phyloP scores from a whole-genome alignment of 495 filamentous ascomycete genomes.

The Penicilliopsis zonata region DNA sequence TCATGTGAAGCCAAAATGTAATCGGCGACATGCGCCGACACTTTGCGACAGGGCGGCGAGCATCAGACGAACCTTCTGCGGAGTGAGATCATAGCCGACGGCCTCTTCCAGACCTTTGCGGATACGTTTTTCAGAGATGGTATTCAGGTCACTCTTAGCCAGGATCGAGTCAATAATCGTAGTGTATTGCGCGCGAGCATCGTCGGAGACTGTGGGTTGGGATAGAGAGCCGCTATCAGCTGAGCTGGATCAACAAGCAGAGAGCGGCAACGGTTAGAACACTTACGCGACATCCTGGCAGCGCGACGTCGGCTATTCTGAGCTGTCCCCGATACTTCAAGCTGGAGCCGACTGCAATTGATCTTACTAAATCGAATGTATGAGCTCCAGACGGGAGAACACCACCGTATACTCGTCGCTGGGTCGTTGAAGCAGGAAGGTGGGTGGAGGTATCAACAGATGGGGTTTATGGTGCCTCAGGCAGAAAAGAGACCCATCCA shows the following conservation, averaged over 20 bases:
- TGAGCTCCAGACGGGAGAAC: neutral
- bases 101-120: conserved; percentile 70
- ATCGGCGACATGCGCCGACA: neutral
- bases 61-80: conserved; percentile 58
- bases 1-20: conserved; percentile 3
- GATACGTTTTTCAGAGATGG: conserved; percentile 86
- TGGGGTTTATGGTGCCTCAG: too few species aligned
- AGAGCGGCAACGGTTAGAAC: conserved; percentile 11
- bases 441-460: too few species aligned
- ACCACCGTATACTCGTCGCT: neutral
- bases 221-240: conserved; percentile 4
- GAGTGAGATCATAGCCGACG: conserved; percentile 69
- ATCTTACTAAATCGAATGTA: neutral
- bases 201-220: conserved; percentile 53
- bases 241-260: neutral
- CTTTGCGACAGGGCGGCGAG: neutral
- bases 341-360: conserved; percentile 4
- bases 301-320: neutral
- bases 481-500: conserved; percentile 11
- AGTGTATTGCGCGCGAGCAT: conserved; percentile 56
- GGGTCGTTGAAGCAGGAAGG: too few species aligned
- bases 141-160: conserved; percentile 67
- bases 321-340: neutral
- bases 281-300: conserved; percentile 32
- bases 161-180: conserved; percentile 90